Conservation (phyloP, 1,284 basidiomycete genomes). For the Athelia sp. region DNA sequence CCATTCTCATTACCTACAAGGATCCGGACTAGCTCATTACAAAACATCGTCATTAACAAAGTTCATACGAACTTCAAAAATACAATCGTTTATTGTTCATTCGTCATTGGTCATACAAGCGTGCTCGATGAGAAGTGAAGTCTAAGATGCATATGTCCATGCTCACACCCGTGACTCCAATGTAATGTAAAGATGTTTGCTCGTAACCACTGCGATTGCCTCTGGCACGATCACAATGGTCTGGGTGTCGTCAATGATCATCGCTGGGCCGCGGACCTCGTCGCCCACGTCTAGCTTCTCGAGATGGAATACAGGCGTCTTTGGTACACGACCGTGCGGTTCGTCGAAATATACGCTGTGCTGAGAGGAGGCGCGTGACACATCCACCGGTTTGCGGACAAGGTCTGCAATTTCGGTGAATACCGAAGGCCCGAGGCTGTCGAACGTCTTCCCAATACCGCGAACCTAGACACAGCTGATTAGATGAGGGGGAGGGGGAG, state of each 20-base stretch:
- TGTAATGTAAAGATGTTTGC: slow-evolving; percentile 70
- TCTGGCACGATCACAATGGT: slow-evolving; percentile 81
- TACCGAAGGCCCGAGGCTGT: slow-evolving; percentile 77
- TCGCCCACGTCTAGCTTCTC: slow-evolving; percentile 67
- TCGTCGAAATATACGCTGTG: slow-evolving; percentile 79
- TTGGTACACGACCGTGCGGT: slow-evolving; percentile 55
- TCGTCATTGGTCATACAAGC: too few species aligned
- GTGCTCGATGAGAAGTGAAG: too few species aligned
- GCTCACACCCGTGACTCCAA: slow-evolving; percentile 25
- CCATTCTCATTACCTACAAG: too few species aligned
- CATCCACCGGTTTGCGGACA: slow-evolving; percentile 34
- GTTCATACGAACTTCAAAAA: too few species aligned
- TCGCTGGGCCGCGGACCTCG: slow-evolving; percentile 73
- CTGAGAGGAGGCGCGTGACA: slow-evolving; percentile 40
- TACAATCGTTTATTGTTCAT: too few species aligned
- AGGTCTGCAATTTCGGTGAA: slow-evolving; percentile 63
- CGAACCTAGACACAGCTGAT: slow-evolving; percentile 35
- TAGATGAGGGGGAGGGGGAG: background rate
- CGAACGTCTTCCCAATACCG: slow-evolving; percentile 87
- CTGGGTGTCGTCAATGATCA: slow-evolving; percentile 91
- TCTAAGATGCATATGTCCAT: too few species aligned
- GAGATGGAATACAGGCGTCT: slow-evolving; percentile 80
- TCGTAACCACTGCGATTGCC: slow-evolving; percentile 60
- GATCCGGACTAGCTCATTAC: too few species aligned
- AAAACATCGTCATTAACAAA: too few species aligned